Percentiles rank a stretch among this genome's conserved stretches.
These are phyloP conservation scores for Podospora appendiculata DNA, from an alignment of 495 filamentous ascomycete species.

Conservation along the genomic window DNA sequence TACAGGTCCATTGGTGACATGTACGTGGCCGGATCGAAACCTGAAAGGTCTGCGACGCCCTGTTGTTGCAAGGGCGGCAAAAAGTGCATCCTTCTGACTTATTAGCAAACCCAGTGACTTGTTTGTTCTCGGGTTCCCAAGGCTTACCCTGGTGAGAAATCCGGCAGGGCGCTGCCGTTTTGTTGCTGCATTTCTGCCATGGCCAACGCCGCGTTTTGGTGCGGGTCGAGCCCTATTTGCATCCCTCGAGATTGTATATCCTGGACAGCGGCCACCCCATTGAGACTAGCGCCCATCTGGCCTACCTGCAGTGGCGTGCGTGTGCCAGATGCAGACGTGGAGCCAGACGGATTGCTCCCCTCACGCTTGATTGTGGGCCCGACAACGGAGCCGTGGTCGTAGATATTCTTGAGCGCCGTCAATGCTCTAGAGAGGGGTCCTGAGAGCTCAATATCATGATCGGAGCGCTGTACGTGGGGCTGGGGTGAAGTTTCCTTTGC, in stretches of 20 bases:
- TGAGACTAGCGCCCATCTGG: constrained; percentile 1
- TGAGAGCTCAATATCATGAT: constrained; percentile 48
- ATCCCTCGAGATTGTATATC: constrained; percentile 14
- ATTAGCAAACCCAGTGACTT: neutral
- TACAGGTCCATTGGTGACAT: constrained; percentile 53
- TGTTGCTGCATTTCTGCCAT: constrained; percentile 51
- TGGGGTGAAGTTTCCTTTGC: constrained; percentile 44
- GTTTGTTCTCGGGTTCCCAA: neutral
- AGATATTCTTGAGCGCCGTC: constrained; percentile 48
- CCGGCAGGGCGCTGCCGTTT: constrained; percentile 31
- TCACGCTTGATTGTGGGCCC: constrained; percentile 33
- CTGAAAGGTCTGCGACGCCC: constrained; percentile 26
- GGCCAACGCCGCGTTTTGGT: constrained; percentile 46
- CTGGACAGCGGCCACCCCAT: neutral
- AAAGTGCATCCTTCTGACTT: constrained; percentile 3
- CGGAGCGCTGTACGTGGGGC: constrained; percentile 35
- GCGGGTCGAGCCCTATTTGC: constrained; percentile 32
- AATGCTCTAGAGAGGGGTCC: constrained; percentile 46
- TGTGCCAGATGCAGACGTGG: constrained; percentile 25
- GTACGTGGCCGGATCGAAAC: constrained; percentile 34
- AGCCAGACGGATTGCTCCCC: constrained; percentile 11
- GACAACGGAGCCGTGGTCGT: constrained; percentile 45
- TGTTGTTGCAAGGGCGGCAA: constrained; percentile 20
- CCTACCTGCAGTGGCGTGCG: constrained; percentile 29
- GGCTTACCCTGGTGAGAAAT: constrained; percentile 24